These are phyloP conservation scores for Petunia secreta DNA, from an alignment of 257 asterid species.

Conservation along the genomic window DNA sequence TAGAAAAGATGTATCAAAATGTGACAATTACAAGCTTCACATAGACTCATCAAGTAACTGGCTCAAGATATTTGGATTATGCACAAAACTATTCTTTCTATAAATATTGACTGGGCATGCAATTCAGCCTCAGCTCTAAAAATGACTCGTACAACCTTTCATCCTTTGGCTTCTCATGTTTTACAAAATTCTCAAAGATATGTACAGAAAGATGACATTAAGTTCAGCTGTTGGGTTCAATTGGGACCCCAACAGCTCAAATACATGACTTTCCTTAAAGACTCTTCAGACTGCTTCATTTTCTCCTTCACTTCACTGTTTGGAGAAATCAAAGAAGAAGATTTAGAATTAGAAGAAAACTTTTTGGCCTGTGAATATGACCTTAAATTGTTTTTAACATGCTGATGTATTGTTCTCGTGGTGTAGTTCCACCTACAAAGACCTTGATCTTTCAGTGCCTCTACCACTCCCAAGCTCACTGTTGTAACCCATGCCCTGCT, in stretches of 20 bases:
- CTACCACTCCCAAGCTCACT: conserved; percentile 30
- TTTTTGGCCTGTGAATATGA: conserved; percentile 30
- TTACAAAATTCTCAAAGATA: neutral
- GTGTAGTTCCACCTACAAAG: conserved; percentile 33
- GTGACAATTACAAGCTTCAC: too few relatives aligned
- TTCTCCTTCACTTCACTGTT: conserved; percentile 1
- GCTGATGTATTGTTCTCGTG: conserved; percentile 24
- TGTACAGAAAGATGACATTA: neutral
- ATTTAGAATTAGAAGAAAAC: conserved; percentile 23
- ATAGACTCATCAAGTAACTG: too few relatives aligned
- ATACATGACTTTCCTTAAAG: conserved; percentile 38
- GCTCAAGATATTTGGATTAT: neutral
- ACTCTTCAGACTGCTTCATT: conserved; percentile 30
- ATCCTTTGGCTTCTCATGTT: too few relatives aligned
- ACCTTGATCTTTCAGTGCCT: conserved; percentile 40
- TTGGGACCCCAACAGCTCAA: conserved; percentile 45
- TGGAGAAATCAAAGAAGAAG: conserved; percentile 22
- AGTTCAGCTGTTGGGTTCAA: neutral
- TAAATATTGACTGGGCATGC: neutral
- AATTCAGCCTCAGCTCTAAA: neutral
- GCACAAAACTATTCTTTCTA: too few relatives aligned
- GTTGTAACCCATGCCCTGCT: conserved; percentile 37
- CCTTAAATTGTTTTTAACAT: conserved; percentile 23
- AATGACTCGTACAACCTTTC: too few relatives aligned
- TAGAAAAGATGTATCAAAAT: too few relatives aligned